Conservation (phyloP, 306 rosid genomes). For the Delonix regia region DNA sequence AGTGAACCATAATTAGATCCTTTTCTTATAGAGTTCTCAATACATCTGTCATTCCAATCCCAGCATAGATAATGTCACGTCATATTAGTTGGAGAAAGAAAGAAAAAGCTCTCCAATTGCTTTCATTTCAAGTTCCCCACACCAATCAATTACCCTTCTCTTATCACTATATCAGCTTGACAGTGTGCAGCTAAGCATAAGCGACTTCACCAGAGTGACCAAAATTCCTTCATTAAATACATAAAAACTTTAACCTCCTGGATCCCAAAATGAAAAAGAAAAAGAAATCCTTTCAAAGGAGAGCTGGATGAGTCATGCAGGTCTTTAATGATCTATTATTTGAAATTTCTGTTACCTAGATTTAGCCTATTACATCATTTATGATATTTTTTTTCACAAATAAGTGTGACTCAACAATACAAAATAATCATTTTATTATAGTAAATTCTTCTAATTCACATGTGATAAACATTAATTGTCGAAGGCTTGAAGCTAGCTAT, state of each 20-base stretch:
- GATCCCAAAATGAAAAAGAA: not conserved
- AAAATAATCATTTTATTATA: too few species aligned
- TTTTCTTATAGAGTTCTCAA: not conserved
- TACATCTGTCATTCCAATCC: conserved; percentile 5
- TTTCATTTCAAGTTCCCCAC: conserved; percentile 36
- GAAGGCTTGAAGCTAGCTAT: too few species aligned
- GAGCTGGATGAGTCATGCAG: not conserved
- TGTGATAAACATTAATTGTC: too few species aligned
- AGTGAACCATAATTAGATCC: conserved; percentile 8
- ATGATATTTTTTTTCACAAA: not conserved
- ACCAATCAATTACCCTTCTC: conserved; percentile 30
- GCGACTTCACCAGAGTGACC: not conserved
- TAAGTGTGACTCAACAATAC: not conserved
- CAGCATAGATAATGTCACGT: conserved; percentile 40
- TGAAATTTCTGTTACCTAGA: not conserved
- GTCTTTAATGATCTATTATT: not conserved
- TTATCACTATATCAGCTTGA: conserved; percentile 8
- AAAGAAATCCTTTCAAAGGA: not conserved
- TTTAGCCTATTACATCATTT: not conserved
- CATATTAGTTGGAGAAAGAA: conserved; percentile 19
- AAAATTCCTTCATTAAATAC: not conserved
- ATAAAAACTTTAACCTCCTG: conserved; percentile 1
- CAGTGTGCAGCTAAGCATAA: conserved; percentile 13
- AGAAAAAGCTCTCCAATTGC: conserved; percentile 24
- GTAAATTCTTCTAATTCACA: too few species aligned